Conservation (phyloP, 345 rosid genomes). For the Citrus inodora region DNA sequence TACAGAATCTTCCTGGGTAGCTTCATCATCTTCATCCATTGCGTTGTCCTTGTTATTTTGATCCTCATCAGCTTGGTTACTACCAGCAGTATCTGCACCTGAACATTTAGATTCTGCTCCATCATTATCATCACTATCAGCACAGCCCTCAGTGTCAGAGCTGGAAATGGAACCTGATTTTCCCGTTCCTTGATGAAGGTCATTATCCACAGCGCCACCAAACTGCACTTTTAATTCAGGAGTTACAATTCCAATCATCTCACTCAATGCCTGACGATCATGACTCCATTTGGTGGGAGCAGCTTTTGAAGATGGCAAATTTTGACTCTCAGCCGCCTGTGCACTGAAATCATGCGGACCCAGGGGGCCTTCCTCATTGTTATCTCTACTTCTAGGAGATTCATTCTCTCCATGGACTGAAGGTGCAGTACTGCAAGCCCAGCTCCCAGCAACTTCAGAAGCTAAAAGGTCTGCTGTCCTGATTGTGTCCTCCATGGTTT, state of each 20-base stretch:
- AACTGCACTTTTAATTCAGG: slow-evolving; percentile 59
- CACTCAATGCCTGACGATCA: slow-evolving; percentile 47
- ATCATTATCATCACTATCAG: slow-evolving; percentile 25
- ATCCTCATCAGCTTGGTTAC: slow-evolving; percentile 30
- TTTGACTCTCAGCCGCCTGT: slow-evolving; percentile 60
- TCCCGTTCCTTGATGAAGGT: slow-evolving; percentile 25
- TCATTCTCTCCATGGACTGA: slow-evolving; percentile 76
- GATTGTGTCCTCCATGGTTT: slow-evolving; percentile 50
- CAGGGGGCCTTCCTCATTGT: slow-evolving; percentile 34
- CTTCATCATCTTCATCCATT: slow-evolving; percentile 62
- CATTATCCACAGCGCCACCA: slow-evolving; percentile 25
- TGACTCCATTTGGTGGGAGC: slow-evolving; percentile 25
- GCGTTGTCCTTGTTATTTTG: slow-evolving; percentile 23
- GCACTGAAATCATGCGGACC: slow-evolving; percentile 39
- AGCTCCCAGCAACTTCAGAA: slow-evolving; percentile 86
- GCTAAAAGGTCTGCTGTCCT: slow-evolving; percentile 79
- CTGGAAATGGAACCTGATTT: slow-evolving; percentile 37
- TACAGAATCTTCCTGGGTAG: slow-evolving; percentile 36
- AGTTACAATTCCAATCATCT: slow-evolving; percentile 64
- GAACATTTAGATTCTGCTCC: slow-evolving; percentile 15
- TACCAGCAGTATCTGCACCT: slow-evolving; percentile 45
- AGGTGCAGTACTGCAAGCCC: slow-evolving; percentile 86
- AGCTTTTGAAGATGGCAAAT: slow-evolving; percentile 39
- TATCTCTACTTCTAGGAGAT: slow-evolving; percentile 46
- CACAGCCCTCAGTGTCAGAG: slow-evolving; percentile 59